Base-by-base conservation (phyloP, 495 filamentous ascomycete species). In the Penicillium herquei region DNA sequence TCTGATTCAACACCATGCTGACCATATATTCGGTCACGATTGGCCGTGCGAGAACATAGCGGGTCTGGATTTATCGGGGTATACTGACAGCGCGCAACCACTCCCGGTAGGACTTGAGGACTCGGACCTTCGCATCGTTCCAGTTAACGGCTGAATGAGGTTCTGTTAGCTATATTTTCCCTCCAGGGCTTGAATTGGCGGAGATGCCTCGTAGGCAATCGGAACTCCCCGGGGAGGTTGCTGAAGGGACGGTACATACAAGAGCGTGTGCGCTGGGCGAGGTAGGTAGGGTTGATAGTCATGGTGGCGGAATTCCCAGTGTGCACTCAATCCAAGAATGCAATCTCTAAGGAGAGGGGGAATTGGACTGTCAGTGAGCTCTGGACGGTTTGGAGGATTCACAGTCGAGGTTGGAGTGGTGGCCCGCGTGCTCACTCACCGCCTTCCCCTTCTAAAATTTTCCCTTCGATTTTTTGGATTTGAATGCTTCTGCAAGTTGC, bases 271-370 rank as follows among this genome's bases (percentile, higher is more conserved):
- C 84, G 84, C 74, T 90, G 84, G 59, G 94, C 93, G 54, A 97
- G 89, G 76, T 90, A 87, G 54, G 94, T 97, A 41, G 94, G 91
- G 75, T 94, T 89, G 75, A 98, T 93, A 39, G 87, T 84, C 84
- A 85, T 91, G 26, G 55, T 75, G 65, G 50, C 34, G 17, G 18
- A 43, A 45, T 34, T 21, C 16, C 33, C 14, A 46, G 57, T 33
- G 42, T 61, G 55, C 55, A 51, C 56, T 62, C 54, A 61, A 43
- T 45, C 54, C 58, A 56, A 58, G 54, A 61, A 54, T 62, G 31
- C 58, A 61, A 63, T 59, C 59, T 56, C 62, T 56, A 52, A 44
- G 54, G 54, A 50, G 42, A 41, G 45, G 42, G 52, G 52, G 55
- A 58, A 56, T 57, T 51, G 62, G 48, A 48, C 39, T 56, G 63